Base-by-base conservation (phyloP, 2,329 filamentous ascomycete species). In the Beauveria scarabaeidicola region DNA sequence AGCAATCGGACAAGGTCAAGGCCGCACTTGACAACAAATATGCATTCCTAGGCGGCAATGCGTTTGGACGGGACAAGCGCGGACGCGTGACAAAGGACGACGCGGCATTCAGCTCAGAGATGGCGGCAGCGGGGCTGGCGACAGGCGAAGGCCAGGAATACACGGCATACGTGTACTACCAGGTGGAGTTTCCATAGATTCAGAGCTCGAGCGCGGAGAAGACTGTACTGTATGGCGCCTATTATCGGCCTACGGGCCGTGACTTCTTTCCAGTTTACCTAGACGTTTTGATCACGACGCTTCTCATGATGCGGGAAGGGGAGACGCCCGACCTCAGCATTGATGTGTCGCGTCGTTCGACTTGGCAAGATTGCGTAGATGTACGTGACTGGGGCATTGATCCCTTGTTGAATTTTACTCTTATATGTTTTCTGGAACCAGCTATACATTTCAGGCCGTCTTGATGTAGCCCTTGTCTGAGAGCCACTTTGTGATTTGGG, bases 81-180 rank as follows among this genome's bases (percentile, higher is more conserved):
- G 94, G 94, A 27, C 86, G 90, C 64, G 86, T 94, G 66, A 89
- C 88, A 69, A 95, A 96, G 74, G 94, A 99, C 70, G 93, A 97
- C 68, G 86, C 87, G 15, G 79, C 84, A 29, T 75, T 90, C 69
- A 86, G 89, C 46, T 88, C 86, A 41, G 93, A 97, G 66, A 89
- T 97, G 82, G 90, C 91, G 44, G 87, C 88, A 3, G 87, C 87
- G 4, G 88, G 85, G 27, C 72, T 87, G 53, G 81, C 79, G 25
- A 82, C 83, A 46, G 85, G 84, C 19, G 89, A 91, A 61, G 87
- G 86, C 58, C 80, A 83, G 66, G 91, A 97, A 72, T 99, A 97
- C 77, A 94, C 91, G 62, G 88, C 94, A 44, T 99, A 95, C 75
- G 94, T 97, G 70, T 97, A 92, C 78, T 99, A 97, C 75, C 90